These are phyloP conservation scores for Nymphaea colorata DNA, from an alignment of 164 flowering plant species.

Conservation along the genomic window DNA sequence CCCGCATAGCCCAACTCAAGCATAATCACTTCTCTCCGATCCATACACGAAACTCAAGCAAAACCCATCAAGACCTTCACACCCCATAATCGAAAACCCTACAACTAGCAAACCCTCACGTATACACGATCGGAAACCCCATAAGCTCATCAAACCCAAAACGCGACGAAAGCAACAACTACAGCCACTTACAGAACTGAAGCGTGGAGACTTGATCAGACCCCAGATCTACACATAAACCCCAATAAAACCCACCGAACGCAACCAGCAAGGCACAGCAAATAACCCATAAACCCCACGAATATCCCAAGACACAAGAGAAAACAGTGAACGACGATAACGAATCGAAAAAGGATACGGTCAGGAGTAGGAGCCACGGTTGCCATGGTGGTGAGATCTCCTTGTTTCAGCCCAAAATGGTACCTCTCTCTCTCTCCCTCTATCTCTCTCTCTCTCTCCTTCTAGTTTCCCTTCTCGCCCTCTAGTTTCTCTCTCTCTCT, in stretches of 20 bases:
- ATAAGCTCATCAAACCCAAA: background rate
- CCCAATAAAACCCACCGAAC: background rate
- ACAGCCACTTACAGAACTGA: background rate
- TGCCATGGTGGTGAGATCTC: constrained; percentile 16
- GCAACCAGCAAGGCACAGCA: background rate
- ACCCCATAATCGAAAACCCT: background rate
- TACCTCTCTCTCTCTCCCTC: background rate
- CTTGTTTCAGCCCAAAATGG: background rate
- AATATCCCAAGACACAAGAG: background rate
- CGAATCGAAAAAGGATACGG: constrained; percentile 22
- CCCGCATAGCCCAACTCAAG: too few relatives aligned
- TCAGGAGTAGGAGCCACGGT: constrained; percentile 27
- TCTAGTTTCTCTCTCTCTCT: too few relatives aligned
- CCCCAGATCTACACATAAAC: background rate
- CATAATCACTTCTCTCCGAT: too few relatives aligned
- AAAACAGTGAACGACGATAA: background rate
- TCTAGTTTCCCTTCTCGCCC: too few relatives aligned
- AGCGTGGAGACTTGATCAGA: background rate
- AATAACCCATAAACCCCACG: background rate
- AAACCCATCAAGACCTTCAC: background rate
- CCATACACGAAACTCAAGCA: background rate
- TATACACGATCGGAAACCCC: background rate
- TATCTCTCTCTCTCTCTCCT: background rate
- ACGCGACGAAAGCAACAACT: background rate
- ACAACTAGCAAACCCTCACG: background rate